Base-by-base conservation (phyloP, 331 rosid genomes). In the Cydonia oblonga region DNA sequence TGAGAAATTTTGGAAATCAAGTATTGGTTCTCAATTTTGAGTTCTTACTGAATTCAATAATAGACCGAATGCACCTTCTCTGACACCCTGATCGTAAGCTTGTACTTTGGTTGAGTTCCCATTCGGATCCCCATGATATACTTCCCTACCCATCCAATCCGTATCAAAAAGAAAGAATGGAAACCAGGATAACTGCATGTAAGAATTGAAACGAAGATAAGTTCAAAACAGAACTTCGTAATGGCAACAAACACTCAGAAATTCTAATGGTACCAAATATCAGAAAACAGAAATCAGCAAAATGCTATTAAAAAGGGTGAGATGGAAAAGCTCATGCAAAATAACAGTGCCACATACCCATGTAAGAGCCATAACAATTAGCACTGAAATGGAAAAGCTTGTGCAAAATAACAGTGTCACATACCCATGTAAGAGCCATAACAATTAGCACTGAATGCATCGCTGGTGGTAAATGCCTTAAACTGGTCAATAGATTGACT, bases 61-160 rank as follows among this genome's bases (percentile, higher is more conserved):
- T 92, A 95, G 88, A 88, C 99, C 99, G 13, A 95, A 95, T 88
- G 99, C 96, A 90, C 99, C 99, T 90, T 89, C 90, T 90, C 99
- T 89, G 74, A 95, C 99, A 76, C 99, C 99, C 81, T 83, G 93
- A 80, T 88, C 89, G 75, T 90, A 95, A 22, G 84, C 82, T 26
- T 33, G 70, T 66, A 82, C 80, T 65, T 90, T 86, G 71, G 90
- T 56, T 38, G 52, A n/a, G 74, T 57, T 81, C 82, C 99, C 99
- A 73, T 87, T 87, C 13, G 99, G 99, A 86, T 91, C 87, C 72
- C 99, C 99, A 57, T 95, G 99, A 85, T 86, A 91, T 77, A 95
- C 99, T 83, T 95, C 99, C 78, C 97, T 89, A 63, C 99, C 99
- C 99, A 95, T 95, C 99, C 99, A 92, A 87, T 92, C 98, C 79